Conservation (phyloP, 2,329 filamentous ascomycete species). For the Sporothrix brasiliensis region DNA sequence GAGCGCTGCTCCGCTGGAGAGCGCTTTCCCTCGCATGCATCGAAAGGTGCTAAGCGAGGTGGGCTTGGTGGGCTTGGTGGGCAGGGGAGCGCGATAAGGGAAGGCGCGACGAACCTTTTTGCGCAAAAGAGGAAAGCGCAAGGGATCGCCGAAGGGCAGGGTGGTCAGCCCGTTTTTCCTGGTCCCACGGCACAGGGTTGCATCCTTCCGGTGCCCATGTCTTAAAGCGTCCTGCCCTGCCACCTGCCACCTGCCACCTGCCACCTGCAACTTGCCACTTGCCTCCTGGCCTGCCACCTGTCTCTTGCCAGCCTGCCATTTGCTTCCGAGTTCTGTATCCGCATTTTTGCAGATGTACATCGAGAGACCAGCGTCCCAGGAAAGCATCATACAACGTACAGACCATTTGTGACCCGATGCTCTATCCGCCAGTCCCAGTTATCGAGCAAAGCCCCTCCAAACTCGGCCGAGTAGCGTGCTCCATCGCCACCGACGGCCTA, state of each 20-base stretch:
- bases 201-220: constrained; percentile 11
- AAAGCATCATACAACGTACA: no score
- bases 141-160: neutral
- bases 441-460: neutral
- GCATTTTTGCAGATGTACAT: no score
- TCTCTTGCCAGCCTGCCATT: no score
- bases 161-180: neutral
- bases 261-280: no score
- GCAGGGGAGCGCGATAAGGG: neutral
- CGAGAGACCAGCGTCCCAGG: no score
- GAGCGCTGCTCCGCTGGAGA: no score
- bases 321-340: no score
- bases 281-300: no score
- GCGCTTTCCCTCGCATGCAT: no score
- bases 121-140: constrained; percentile 15
- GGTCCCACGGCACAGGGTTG: constrained; percentile 5
- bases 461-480: neutral
- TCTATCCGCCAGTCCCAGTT: neutral
- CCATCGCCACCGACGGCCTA: neutral
- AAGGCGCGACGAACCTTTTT: neutral
- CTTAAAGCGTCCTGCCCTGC: neutral
- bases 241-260: no score
- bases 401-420: neutral
- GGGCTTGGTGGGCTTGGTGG: neutral
- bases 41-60: neutral